Percentiles rank a stretch among this genome's conserved stretches.
These are phyloP conservation scores for Neofusicoccum ribis DNA, from an alignment of 2,329 filamentous ascomycete genomes.

Conservation along the genomic window DNA sequence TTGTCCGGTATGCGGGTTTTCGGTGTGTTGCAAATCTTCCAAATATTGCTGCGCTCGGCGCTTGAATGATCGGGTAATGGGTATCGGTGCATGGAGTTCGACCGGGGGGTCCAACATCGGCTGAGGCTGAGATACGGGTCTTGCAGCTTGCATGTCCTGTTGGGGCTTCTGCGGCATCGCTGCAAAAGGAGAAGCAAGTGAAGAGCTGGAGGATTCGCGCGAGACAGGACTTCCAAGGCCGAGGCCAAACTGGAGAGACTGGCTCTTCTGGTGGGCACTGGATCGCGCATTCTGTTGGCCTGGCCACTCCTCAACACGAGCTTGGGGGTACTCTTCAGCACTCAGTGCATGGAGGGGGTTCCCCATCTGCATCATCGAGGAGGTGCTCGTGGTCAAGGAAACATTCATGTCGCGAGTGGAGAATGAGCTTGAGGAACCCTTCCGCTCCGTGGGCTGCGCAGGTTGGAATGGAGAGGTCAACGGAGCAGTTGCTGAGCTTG, in stretches of 20 bases:
- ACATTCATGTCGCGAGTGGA: conserved; percentile 53
- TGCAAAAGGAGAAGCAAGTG: conserved; percentile 47
- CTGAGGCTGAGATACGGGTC: conserved; percentile 16
- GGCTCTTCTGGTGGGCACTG: conserved; percentile 54
- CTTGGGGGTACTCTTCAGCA: conserved; percentile 35
- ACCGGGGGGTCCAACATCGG: conserved; percentile 52
- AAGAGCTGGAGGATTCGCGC: conserved; percentile 6
- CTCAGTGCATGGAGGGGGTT: conserved; percentile 50
- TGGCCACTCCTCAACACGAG: conserved; percentile 43
- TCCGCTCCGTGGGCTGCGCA: conserved; percentile 3
- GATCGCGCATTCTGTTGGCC: conserved; percentile 41
- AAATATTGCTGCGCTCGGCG: conserved; percentile 58
- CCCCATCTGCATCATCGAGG: conserved; percentile 52
- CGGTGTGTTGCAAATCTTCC: conserved; percentile 52
- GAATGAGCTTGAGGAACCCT: conserved; percentile 32
- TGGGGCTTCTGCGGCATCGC: neutral
- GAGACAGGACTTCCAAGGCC: conserved; percentile 35
- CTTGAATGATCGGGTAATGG: conserved; percentile 56
- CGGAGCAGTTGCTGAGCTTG: neutral
- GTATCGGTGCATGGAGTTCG: conserved; percentile 53
- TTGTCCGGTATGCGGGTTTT: conserved; percentile 40
- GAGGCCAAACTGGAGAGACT: conserved; percentile 50
- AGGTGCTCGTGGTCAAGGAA: conserved; percentile 53
- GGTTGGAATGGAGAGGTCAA: conserved; percentile 11
- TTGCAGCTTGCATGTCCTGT: conserved; percentile 9